A percentile compares a stretch with the other conserved stretches of the same genome.
phyloP scores from a whole-genome alignment of 768 basidiomycete genomes.

The Porpolomopsis calyptriformis region DNA sequence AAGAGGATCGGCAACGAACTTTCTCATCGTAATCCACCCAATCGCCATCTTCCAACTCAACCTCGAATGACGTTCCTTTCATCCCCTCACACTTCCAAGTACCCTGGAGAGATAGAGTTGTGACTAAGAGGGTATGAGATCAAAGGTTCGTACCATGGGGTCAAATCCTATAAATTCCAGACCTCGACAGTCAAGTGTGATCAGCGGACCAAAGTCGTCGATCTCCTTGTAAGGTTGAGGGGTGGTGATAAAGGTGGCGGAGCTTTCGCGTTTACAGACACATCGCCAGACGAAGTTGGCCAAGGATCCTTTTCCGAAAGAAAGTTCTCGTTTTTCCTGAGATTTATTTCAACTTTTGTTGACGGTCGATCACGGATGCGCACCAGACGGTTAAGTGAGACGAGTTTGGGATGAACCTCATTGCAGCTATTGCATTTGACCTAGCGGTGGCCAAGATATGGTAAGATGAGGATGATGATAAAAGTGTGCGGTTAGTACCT shows the following conservation, averaged over 20 bases:
- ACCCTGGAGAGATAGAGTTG: constrained; percentile 39
- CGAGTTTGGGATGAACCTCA: constrained; percentile 61
- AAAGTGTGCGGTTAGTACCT: constrained; percentile 31
- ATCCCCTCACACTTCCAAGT: constrained; percentile 68
- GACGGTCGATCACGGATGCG: constrained; percentile 9
- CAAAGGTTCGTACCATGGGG: constrained; percentile 39
- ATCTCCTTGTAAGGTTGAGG: constrained; percentile 52
- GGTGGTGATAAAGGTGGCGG: constrained; percentile 62
- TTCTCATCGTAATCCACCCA: constrained; percentile 94
- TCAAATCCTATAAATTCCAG: constrained; percentile 76
- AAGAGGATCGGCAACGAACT: constrained; percentile 27
- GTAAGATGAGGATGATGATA: constrained; percentile 3
- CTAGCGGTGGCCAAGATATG: constrained; percentile 17
- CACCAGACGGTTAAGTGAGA: constrained; percentile 65
- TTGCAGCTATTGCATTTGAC: constrained; percentile 75
- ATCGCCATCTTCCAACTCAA: constrained; percentile 55
- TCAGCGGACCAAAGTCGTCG: constrained; percentile 50
- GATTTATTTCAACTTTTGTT: constrained; percentile 1
- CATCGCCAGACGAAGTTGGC: constrained; percentile 82
- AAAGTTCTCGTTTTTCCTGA: constrained; percentile 59
- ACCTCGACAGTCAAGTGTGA: constrained; percentile 77
- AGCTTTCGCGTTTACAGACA: constrained; percentile 71
- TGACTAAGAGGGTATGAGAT: constrained; percentile 2
- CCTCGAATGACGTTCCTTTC: constrained; percentile 50
- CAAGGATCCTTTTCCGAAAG: constrained; percentile 52